phyloP scores from a whole-genome alignment of 345 rosid genomes.

The Murraya paniculata region DNA sequence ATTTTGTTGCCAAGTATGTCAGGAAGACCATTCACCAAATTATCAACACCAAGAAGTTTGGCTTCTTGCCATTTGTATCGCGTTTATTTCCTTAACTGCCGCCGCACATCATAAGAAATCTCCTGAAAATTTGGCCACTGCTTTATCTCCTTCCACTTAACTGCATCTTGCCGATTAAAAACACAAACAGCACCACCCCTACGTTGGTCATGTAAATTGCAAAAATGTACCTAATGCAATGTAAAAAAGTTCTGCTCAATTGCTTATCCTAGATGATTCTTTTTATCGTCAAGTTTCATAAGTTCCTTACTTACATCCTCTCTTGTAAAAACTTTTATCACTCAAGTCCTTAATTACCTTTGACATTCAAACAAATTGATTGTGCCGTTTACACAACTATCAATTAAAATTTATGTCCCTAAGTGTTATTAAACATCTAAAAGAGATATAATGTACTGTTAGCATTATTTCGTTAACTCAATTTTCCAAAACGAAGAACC shows the following conservation, averaged over 20 bases:
- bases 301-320: too few species aligned
- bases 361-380: too few species aligned
- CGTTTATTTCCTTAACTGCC: neutral
- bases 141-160: neutral
- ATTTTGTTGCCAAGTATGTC: conserved; percentile 72
- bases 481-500: too few species aligned
- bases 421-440: too few species aligned
- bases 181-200: neutral
- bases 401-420: too few species aligned
- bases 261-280: too few species aligned
- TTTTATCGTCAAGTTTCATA: too few species aligned
- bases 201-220: neutral
- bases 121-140: neutral
- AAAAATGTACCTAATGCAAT: conserved; percentile 2
- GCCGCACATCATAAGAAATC: neutral
- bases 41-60: conserved; percentile 61
- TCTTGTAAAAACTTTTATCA: too few species aligned
- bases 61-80: conserved; percentile 37
- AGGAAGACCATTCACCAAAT: conserved; percentile 57
- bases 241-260: neutral
- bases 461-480: too few species aligned
- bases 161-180: neutral
- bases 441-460: too few species aligned
- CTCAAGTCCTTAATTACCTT: too few species aligned
- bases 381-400: too few species aligned